Evolutionary conservation across 139 green algal species (phyloP), one percentile per base, ranked within the genome.

Genomic region (Coccomyxa sp.): DNA sequence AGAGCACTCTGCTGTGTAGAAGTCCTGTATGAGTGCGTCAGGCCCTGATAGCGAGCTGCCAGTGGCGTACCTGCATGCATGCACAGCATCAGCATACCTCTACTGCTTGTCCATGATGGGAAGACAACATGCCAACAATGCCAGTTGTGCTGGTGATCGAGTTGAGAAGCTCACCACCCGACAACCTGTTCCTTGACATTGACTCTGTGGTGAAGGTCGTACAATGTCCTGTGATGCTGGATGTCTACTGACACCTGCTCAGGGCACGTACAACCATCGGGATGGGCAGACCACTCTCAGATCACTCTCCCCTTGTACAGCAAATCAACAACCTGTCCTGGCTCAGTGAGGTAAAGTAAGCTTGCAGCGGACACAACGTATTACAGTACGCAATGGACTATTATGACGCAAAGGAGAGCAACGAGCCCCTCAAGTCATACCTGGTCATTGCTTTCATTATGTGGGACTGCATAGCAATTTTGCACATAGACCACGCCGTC

Each of bases 401-500:
- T n/a, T n/a, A n/a, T n/a, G n/a, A n/a, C n/a, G n/a, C n/a, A n/a
- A n/a, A n/a, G n/a, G n/a, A n/a, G n/a, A n/a, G n/a, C n/a, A n/a
- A n/a, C n/a, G n/a, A n/a, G n/a, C n/a, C n/a, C n/a, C n/a, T n/a
- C n/a, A n/a, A n/a, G n/a, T 4, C 76, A n/a, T 71, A 95, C 93
- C 88, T 95, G 89, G 31, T 98, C 94, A 44, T 87, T 83, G 81
- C 82, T 93, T 85, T 99, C 96, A 71, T 94, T 97, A 88, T 98
- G 95, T 0, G 96, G 95, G 34, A 99, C 96, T 9, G 96, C 92
- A 72, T 98, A 99, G 87, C 91, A 96, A 75, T 91, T 95, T 76
- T 89, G 94, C 39, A 99, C 87, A 14, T 97, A 90, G 1, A 97
- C 79, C 16, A 92, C 80, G 50, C 88, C 91, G n/a, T 97, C 93